These are phyloP conservation scores for Petunia axillaris DNA, from an alignment of 257 asterid genomes.

Conservation along the genomic window DNA sequence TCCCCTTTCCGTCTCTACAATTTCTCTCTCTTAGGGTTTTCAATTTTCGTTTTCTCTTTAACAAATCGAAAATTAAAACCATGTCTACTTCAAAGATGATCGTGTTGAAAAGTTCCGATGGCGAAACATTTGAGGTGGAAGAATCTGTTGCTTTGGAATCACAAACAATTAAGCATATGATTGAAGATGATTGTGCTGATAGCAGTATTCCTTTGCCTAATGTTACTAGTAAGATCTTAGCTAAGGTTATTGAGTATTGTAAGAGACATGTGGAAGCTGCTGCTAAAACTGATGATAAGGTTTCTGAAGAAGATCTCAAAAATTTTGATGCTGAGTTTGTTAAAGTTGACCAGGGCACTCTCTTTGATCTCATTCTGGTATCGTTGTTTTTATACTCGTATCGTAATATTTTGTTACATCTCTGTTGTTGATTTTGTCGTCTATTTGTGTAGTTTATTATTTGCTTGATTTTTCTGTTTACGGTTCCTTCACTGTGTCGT, in stretches of 20 bases:
- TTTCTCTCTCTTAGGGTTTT: slow-evolving; percentile 20
- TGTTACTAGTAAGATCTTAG: slow-evolving; percentile 60
- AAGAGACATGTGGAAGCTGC: slow-evolving; percentile 55
- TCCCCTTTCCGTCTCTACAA: background rate
- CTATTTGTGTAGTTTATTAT: no score
- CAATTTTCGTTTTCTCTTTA: background rate
- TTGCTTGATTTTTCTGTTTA: no score
- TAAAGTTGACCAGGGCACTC: slow-evolving; percentile 60
- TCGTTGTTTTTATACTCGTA: background rate
- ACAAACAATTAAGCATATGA: slow-evolving; percentile 57
- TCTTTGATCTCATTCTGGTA: slow-evolving; percentile 67
- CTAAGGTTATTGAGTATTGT: slow-evolving; percentile 66
- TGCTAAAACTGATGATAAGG: slow-evolving; percentile 40
- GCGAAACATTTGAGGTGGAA: slow-evolving; percentile 57
- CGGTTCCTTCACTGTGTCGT: no score
- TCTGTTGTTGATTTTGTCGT: no score
- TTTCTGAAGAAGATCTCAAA: slow-evolving; percentile 46
- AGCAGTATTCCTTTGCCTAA: slow-evolving; percentile 54
- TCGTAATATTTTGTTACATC: background rate
- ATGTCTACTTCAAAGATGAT: slow-evolving; percentile 48
- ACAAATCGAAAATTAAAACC: background rate
- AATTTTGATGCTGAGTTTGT: slow-evolving; percentile 55
- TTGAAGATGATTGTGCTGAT: slow-evolving; percentile 55
- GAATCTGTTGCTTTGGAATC: slow-evolving; percentile 58
- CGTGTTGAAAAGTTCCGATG: slow-evolving; percentile 55